Evolutionary conservation across 345 rosid genomes (phyloP).

Genomic region (Euclidium syriacum): DNA sequence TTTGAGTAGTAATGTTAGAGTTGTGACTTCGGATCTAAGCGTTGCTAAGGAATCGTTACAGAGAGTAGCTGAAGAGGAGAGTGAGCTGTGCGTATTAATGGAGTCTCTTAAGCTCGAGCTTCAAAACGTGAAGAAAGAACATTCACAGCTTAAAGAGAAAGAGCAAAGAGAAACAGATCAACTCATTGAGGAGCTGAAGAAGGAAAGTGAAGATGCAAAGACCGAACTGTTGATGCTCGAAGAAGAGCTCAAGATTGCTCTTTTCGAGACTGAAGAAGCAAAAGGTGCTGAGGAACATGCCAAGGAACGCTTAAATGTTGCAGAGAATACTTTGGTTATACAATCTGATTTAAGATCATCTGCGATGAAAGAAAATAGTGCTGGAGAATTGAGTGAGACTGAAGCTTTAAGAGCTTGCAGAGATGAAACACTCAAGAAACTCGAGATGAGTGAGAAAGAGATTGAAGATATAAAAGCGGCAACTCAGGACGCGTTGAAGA

Average conservation of each 20-base stretch:
- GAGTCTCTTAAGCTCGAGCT: constrained; percentile 72
- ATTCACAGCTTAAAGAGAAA: constrained; percentile 53
- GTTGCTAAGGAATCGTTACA: constrained; percentile 79
- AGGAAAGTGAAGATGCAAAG: constrained; percentile 59
- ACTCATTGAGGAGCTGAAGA: constrained; percentile 54
- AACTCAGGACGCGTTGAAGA: constrained; percentile 61
- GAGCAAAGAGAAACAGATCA: constrained; percentile 59
- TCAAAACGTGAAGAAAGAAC: constrained; percentile 70
- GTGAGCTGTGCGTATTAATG: constrained; percentile 46
- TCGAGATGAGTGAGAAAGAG: constrained; percentile 61
- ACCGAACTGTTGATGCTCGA: constrained; percentile 35
- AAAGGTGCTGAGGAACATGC: constrained; percentile 58
- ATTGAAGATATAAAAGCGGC: constrained; percentile 69
- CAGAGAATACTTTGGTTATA: constrained; percentile 53
- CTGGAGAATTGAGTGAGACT: constrained; percentile 68
- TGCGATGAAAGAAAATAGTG: constrained; percentile 69
- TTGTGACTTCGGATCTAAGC: constrained; percentile 70
- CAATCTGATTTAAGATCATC: constrained; percentile 61
- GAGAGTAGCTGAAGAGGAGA: constrained; percentile 75
- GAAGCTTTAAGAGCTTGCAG: constrained; percentile 93
- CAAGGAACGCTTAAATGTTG: constrained; percentile 46
- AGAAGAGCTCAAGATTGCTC: constrained; percentile 58
- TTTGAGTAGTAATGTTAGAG: constrained; percentile 46
- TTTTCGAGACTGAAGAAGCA: constrained; percentile 71
- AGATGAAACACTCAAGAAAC: constrained; percentile 65